Conservation (phyloP, 176 grass and related monocot species). For the Carex parvula region DNA sequence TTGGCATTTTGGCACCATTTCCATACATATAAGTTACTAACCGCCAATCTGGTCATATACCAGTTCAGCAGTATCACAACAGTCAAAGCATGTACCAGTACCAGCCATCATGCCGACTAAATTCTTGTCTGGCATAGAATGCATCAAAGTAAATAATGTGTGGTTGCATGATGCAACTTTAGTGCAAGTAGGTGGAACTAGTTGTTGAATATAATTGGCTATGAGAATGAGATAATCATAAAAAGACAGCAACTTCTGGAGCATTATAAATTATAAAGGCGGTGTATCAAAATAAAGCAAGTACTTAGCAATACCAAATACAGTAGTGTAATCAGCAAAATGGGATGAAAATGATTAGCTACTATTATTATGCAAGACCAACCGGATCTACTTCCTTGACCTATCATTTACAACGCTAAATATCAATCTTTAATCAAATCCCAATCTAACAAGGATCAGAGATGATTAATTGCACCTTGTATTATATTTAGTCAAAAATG, state of each 20-base stretch:
- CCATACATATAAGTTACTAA: not conserved
- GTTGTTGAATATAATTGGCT: not conserved
- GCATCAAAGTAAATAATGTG: not conserved
- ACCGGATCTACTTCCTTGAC: slow-evolving; percentile 2
- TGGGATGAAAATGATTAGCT: not conserved
- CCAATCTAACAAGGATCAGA: not conserved
- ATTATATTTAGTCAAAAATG: not conserved
- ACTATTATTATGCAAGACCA: not conserved
- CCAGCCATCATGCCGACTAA: not conserved
- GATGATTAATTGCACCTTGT: not conserved
- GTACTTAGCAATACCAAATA: not conserved
- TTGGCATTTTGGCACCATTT: not conserved
- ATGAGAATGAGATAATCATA: not conserved
- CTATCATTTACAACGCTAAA: not conserved
- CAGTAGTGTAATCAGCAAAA: not conserved
- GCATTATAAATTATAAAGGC: not conserved
- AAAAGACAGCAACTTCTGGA: not conserved
- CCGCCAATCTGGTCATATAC: not conserved
- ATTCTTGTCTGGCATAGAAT: slow-evolving; percentile 3
- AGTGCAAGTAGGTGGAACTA: not conserved
- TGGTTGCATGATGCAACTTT: not conserved
- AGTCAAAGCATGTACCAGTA: not conserved
- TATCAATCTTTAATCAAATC: slow-evolving; percentile 4
- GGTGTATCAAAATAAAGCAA: slow-evolving; percentile 7
- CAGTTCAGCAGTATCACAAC: not conserved